Percentiles rank a stretch among this genome's conserved stretches.
These are phyloP conservation scores for Coemansia sp. DNA, from an alignment of 192 early-diverging fungal genomes.

Conservation along the genomic window DNA sequence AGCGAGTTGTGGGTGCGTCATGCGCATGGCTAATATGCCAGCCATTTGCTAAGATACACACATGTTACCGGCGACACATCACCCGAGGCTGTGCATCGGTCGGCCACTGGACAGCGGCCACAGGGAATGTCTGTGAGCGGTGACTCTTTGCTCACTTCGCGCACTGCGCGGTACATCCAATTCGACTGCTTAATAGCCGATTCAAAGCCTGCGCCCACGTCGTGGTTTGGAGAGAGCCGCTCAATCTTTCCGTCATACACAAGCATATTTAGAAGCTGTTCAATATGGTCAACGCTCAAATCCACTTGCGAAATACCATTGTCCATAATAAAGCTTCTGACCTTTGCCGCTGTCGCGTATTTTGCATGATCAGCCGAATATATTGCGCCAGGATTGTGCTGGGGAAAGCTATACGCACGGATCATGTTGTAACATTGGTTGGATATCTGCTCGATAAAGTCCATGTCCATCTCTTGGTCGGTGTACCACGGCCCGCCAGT, in stretches of 20 bases:
- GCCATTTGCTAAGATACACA: slow-evolving; percentile 80
- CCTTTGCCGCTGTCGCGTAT: slow-evolving; percentile 70
- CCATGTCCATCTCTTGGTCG: slow-evolving; percentile 85
- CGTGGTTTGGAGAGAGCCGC: slow-evolving; percentile 58
- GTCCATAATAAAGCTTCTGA: slow-evolving; percentile 72
- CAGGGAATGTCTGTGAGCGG: slow-evolving; percentile 82
- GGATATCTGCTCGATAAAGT: slow-evolving; percentile 83
- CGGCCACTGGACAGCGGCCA: slow-evolving; percentile 82
- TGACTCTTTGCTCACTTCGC: slow-evolving; percentile 52
- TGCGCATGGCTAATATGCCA: slow-evolving; percentile 56
- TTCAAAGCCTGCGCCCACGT: slow-evolving; percentile 55
- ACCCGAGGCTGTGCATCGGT: slow-evolving; percentile 72
- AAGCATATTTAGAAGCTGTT: slow-evolving; percentile 77
- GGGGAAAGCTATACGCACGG: slow-evolving; percentile 51
- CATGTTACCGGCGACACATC: slow-evolving; percentile 76
- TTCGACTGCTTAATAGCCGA: slow-evolving; percentile 56
- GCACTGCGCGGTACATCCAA: slow-evolving; percentile 75
- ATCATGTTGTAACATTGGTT: slow-evolving; percentile 75
- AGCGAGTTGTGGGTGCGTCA: background rate
- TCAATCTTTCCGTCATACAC: slow-evolving; percentile 85
- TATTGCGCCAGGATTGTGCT: slow-evolving; percentile 55
- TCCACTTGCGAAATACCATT: slow-evolving; percentile 69
- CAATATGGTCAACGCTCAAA: slow-evolving; percentile 72
- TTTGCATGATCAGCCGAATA: slow-evolving; percentile 64
- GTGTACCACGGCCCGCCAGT: slow-evolving; percentile 94